Evolutionary conservation across 805 yeast species (phyloP), one percentile per base, ranked within the genome.

Genomic region (Cyberlindnera euphorbiiphila): DNA sequence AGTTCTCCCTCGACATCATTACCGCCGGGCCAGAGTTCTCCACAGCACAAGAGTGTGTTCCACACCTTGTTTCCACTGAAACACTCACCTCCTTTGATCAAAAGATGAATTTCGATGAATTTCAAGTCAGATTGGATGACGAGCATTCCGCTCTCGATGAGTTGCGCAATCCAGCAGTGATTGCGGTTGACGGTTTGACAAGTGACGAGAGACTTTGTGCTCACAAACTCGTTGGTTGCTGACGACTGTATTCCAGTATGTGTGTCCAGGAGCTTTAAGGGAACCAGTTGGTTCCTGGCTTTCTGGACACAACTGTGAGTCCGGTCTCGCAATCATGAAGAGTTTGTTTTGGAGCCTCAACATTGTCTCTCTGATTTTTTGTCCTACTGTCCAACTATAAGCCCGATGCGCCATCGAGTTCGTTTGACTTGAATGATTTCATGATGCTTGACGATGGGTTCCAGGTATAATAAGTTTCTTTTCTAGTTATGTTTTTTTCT

Each of bases 121-220:
- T 41, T 31, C 52, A 46, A 32, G 46, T 41, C 9, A 40, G 41
- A 32, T 30, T 51, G 42, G 37, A 36, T 44, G 62, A 59, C 47
- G 53, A 53, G 51, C 58, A 60, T 42, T 55, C 50, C 50, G 65
- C 49, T 39, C 57, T 61, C 53, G 66, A 60, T 56, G 64, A 62
- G 63, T 62, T 64, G 69, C 68, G 69, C 61, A 62, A 64, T 64
- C 68, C 69, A 64, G 69, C 59, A 57, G 69, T 51, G 69, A 62
- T 64, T 60, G 59, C 66, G 43, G 48, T 37, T 46, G 37, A 41
- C 15, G 22, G 18, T 35, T 26, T 27, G 20, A 17, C 7, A 26
- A 21, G 11, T 29, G 30, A 22, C 21, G 29, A 12, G 17, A 6
- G 11, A 26, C 4, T 24, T 14, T 21, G 30, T 11, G 36, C 36